phyloP scores from a whole-genome alignment of 2,329 filamentous ascomycete genomes.

The Fusarium nygamai region DNA sequence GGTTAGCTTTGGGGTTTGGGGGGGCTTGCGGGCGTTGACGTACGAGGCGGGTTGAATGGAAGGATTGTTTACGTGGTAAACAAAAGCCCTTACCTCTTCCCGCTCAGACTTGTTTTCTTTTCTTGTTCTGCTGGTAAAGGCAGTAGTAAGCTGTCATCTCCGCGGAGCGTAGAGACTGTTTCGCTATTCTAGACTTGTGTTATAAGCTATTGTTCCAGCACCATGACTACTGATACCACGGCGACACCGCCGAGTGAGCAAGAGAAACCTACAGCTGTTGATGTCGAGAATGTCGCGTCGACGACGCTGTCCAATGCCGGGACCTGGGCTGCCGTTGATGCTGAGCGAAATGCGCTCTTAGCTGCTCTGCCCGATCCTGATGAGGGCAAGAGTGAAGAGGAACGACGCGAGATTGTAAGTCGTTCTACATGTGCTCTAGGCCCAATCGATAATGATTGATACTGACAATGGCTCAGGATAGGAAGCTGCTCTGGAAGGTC shows the following conservation, averaged over 20 bases:
- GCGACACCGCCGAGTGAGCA: constrained; percentile 22
- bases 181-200: not conserved
- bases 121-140: not conserved
- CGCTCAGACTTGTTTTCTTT: not conserved
- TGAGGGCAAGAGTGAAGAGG: constrained; percentile 68
- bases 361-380: constrained; percentile 55
- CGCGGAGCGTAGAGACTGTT: not conserved
- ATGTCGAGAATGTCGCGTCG: constrained; percentile 23
- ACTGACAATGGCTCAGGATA: constrained; percentile 46
- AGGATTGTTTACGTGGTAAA: not conserved
- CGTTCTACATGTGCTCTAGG: constrained; percentile 38
- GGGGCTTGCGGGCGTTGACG: constrained; percentile 14
- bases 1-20: not conserved
- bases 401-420: constrained; percentile 67
- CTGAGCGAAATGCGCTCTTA: constrained; percentile 44
- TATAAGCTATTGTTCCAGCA: not conserved
- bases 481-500: constrained; percentile 65
- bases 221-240: constrained; percentile 31
- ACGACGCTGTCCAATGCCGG: not conserved
- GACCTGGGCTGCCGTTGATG: constrained; percentile 24
- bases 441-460: accelerated
- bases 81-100: constrained; percentile 6
- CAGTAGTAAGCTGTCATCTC: not conserved
- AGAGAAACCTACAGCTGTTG: constrained; percentile 25
- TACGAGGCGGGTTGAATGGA: not conserved